Conservation (phyloP, 2,329 filamentous ascomycete genomes). For the Periconia digitata region DNA sequence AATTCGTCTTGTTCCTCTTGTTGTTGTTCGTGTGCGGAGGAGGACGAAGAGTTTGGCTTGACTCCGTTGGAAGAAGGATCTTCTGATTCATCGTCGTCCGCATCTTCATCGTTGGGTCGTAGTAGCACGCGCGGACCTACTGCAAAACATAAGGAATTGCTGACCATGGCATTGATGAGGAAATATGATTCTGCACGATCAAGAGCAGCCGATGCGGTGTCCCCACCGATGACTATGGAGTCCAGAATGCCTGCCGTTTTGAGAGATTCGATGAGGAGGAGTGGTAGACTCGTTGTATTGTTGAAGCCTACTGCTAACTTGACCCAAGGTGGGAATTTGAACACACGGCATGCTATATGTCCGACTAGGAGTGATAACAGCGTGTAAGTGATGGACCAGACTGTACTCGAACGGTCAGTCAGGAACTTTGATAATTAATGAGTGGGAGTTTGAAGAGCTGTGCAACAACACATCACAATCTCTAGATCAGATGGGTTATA, state of each 20-base stretch:
- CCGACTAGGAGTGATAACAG: constrained; percentile 53
- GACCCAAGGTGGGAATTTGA: constrained; percentile 56
- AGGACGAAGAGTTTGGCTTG: not conserved
- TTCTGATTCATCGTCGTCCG: constrained; percentile 16
- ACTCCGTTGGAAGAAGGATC: constrained; percentile 14
- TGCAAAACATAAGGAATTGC: constrained; percentile 65
- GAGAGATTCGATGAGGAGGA: constrained; percentile 56
- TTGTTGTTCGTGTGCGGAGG: constrained; percentile 14
- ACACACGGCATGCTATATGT: constrained; percentile 45
- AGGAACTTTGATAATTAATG: not conserved
- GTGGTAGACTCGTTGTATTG: constrained; percentile 58
- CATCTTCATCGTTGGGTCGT: constrained; percentile 48
- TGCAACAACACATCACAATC: not conserved
- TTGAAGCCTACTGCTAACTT: constrained; percentile 59
- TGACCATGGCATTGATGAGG: constrained; percentile 65
- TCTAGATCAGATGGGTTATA: not conserved
- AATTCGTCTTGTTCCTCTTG: constrained; percentile 21
- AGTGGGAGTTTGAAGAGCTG: not conserved
- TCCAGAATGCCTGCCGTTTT: constrained; percentile 59
- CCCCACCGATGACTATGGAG: constrained; percentile 48
- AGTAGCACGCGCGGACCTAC: constrained; percentile 60
- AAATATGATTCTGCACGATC: constrained; percentile 67
- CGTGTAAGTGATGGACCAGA: constrained; percentile 57
- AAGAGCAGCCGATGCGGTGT: constrained; percentile 51
- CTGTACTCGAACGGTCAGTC: constrained; percentile 27